Conservation (phyloP, 345 rosid species). For the Toxicodendron radicans region DNA sequence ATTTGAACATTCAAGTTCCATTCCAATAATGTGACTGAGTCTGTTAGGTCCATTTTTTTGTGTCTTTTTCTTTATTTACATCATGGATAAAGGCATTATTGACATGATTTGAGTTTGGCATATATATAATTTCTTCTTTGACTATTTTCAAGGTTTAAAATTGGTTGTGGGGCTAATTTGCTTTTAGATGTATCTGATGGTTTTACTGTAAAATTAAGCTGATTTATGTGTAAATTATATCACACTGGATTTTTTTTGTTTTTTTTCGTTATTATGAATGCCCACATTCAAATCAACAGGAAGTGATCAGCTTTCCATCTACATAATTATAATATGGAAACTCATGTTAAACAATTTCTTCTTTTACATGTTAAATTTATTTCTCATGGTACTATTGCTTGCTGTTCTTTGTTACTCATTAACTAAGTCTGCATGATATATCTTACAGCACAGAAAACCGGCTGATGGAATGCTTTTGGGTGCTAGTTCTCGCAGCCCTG, state of each 20-base stretch:
- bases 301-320: not conserved
- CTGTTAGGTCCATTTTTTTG: not conserved
- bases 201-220: not conserved
- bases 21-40: not conserved
- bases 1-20: slow-evolving; percentile 19
- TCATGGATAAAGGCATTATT: slow-evolving; percentile 11
- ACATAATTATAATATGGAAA: not conserved
- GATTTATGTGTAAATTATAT: not conserved
- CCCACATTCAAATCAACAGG: not conserved
- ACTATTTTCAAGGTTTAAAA: not conserved
- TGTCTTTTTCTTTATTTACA: not conserved
- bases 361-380: not conserved
- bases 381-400: not conserved
- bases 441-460: slow-evolving; percentile 82
- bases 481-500: slow-evolving; percentile 84
- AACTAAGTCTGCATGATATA: slow-evolving; percentile 15
- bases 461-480: slow-evolving; percentile 90
- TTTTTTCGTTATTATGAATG: not conserved
- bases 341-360: not conserved
- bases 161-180: not conserved
- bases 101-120: slow-evolving; percentile 9
- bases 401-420: not conserved
- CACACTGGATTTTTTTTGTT: not conserved
- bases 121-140: not conserved
- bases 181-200: not conserved